Evolutionary conservation across 2,329 filamentous ascomycete species (phyloP).

Genomic region (Talaromyces sp.): DNA sequence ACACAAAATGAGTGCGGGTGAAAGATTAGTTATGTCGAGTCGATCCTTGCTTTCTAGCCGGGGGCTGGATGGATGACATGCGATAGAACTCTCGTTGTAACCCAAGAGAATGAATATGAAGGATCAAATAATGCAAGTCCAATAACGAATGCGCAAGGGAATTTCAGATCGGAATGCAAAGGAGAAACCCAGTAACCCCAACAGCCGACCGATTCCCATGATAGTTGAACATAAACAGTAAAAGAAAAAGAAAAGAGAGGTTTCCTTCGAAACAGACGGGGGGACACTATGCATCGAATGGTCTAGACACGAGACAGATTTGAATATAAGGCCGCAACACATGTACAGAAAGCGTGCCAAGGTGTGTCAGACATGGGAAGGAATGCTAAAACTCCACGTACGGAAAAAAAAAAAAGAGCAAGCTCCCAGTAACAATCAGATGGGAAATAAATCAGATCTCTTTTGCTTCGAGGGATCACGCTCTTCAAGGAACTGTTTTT

Average conservation of each 20-base stretch:
- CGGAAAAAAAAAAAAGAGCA: background rate
- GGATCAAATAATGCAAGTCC: slow-evolving; percentile 10
- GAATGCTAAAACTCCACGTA: background rate
- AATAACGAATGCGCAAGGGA: slow-evolving; percentile 11
- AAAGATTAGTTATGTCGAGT: background rate
- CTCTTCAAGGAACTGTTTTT: background rate
- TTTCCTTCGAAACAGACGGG: slow-evolving; percentile 1
- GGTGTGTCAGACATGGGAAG: background rate
- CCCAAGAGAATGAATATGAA: slow-evolving; percentile 2
- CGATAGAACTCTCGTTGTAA: background rate
- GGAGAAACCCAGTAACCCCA: slow-evolving; percentile 1
- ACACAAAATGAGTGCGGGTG: background rate
- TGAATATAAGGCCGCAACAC: slow-evolving; percentile 9
- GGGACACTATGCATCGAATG: slow-evolving; percentile 12
- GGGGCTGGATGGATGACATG: background rate
- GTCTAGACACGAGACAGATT: slow-evolving; percentile 12
- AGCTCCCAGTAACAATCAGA: background rate
- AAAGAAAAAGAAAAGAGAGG: slow-evolving; percentile 5
- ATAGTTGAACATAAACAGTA: slow-evolving; percentile 10
- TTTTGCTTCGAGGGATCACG: background rate
- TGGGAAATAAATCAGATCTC: background rate
- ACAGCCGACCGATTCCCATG: background rate
- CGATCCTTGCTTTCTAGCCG: background rate
- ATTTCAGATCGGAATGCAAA: slow-evolving; percentile 9
- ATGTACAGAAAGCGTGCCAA: slow-evolving; percentile 23